Conservation (phyloP, 2,329 filamentous ascomycete genomes). For the Aspergillus sp. region DNA sequence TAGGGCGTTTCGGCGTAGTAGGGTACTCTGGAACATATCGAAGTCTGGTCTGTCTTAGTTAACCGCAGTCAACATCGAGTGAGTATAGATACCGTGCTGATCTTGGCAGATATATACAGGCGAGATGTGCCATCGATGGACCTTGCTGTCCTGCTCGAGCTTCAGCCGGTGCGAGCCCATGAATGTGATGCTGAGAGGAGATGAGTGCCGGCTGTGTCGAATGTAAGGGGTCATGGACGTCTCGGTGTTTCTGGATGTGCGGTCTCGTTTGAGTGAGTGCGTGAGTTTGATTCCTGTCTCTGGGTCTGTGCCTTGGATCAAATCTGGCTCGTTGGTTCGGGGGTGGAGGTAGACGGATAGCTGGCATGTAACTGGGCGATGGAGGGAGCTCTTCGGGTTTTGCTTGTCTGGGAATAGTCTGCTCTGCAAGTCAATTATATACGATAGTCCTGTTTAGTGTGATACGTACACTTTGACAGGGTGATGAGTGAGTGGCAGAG, state of each 20-base stretch:
- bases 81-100: background rate
- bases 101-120: conserved; percentile 6
- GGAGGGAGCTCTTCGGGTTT: background rate
- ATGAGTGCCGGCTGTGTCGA: background rate
- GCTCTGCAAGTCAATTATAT: background rate
- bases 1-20: background rate
- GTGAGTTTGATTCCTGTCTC: conserved; percentile 1
- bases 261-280: background rate
- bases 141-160: background rate
- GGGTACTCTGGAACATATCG: conserved; percentile 6
- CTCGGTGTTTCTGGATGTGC: background rate
- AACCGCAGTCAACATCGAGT: background rate
- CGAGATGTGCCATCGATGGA: background rate
- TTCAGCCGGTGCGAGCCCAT: conserved; percentile 5
- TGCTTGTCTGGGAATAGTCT: conserved; percentile 1
- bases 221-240: conserved; percentile 11
- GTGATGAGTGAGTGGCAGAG: background rate
- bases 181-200: background rate
- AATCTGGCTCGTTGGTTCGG: conserved; percentile 1
- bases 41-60: background rate
- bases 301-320: conserved; percentile 3
- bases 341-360: background rate
- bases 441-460: too few species aligned
- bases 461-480: conserved; percentile 8
- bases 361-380: conserved; percentile 2